Conservation (phyloP, 2,329 filamentous ascomycete species). For the Lecanicillium sp. region DNA sequence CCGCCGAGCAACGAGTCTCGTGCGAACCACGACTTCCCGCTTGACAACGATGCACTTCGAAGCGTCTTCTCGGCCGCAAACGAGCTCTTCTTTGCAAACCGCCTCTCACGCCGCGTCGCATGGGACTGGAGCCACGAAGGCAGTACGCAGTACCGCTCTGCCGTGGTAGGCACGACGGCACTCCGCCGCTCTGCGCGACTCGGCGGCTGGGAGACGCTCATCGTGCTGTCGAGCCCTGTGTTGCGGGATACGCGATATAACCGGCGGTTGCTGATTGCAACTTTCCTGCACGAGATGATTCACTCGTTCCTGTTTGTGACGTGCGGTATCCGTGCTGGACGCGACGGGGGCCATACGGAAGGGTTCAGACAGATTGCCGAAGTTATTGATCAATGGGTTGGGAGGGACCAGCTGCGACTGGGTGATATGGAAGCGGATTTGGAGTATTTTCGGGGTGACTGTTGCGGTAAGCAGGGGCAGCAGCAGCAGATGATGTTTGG, state of each 20-base stretch:
- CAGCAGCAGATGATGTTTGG: too few relatives aligned
- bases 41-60: constrained; percentile 50
- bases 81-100: constrained; percentile 53
- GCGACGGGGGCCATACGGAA: constrained; percentile 50
- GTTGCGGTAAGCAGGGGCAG: too few relatives aligned
- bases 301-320: constrained; percentile 59
- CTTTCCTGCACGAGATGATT: constrained; percentile 59
- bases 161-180: constrained; percentile 56
- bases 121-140: constrained; percentile 54
- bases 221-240: constrained; percentile 53
- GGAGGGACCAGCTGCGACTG: constrained; percentile 44
- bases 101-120: constrained; percentile 46
- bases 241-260: constrained; percentile 49
- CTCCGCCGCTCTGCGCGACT: constrained; percentile 42
- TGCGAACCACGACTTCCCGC: constrained; percentile 30
- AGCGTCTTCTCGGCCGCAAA: constrained; percentile 55
- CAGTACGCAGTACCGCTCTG: constrained; percentile 40
- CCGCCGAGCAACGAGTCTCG: constrained; percentile 30
- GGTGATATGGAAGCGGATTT: constrained; percentile 56
- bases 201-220: constrained; percentile 54
- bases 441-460: constrained; percentile 38
- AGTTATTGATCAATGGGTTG: constrained; percentile 55
- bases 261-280: constrained; percentile 53
- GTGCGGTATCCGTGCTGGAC: constrained; percentile 49
- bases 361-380: constrained; percentile 52